A percentile compares a stretch with the other conserved stretches of the same genome.
These are phyloP conservation scores for Penicillium lagena DNA, from an alignment of 495 filamentous ascomycete species.

Conservation along the genomic window DNA sequence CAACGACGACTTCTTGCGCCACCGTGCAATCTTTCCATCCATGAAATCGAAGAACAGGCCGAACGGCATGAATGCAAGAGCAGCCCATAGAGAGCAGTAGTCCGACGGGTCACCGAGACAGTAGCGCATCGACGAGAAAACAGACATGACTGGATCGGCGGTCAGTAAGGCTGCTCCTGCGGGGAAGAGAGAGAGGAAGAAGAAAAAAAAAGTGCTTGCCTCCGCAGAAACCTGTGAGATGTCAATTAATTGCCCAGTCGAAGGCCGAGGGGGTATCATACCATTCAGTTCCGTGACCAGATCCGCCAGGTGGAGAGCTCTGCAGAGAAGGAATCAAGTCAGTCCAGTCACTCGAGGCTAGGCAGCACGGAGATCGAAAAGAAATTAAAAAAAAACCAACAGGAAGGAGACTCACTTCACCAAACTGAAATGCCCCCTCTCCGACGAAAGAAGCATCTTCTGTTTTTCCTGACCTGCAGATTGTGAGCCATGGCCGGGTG, in stretches of 20 bases:
- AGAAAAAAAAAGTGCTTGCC: conserved; percentile 25
- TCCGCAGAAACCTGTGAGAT: conserved; percentile 44
- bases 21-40: conserved; percentile 92
- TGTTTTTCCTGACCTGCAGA: conserved; percentile 71
- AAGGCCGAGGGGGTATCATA: conserved; percentile 24
- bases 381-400: not conserved
- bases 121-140: conserved; percentile 94
- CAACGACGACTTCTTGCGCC: conserved; percentile 89
- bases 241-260: no score
- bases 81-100: conserved; percentile 64
- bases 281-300: conserved; percentile 94
- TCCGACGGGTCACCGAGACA: conserved; percentile 68
- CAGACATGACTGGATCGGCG: conserved; percentile 63
- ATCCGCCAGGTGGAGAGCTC: conserved; percentile 89
- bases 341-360: no score
- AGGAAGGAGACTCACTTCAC: conserved; percentile 44
- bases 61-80: conserved; percentile 83
- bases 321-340: conserved; percentile 14
- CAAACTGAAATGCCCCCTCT: conserved; percentile 74
- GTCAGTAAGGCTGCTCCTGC: conserved; percentile 14
- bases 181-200: not conserved
- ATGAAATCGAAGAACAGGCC: conserved; percentile 98
- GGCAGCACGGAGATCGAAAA: not conserved
- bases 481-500: conserved; percentile 9
- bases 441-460: conserved; percentile 68